Base-by-base conservation (phyloP, 176 grass and related monocot species). In the Musa acuminata region DNA sequence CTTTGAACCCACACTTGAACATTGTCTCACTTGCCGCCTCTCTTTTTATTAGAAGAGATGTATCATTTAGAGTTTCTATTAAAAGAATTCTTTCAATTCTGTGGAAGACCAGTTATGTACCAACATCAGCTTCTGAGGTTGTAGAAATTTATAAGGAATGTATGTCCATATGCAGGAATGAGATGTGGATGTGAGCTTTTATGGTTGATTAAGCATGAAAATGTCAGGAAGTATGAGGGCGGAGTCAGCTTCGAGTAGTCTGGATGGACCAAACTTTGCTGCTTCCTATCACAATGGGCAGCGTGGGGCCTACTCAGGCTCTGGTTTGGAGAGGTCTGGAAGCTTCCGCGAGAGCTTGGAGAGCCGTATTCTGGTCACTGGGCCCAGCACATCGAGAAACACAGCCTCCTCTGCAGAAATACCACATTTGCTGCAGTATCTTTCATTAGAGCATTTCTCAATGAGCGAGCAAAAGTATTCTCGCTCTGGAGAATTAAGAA, bases 401-500 rank as follows among this genome's bases (percentile, higher is more conserved):
- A 17, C 52, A 51, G 60, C 74, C 51, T 75, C 73, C 4, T 21
- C 71, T 13, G 11, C 51, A 52, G 91, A 93, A 51, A 60, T 75
- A 3, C 77, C 80, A 49, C 20, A 82, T 59, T 65, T 87, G 55
- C 23, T 78, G 6, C 87, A 86, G 75, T 89, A 89, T 82, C 78
- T 89, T 62, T 79, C 76, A 14, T 78, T 89, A 51, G 92, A 89
- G 71, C 51, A 71, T 13, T 72, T 89, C 24, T 59, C 78, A 43
- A 52, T 78, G 73, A 69, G 84, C 21, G 89, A 82, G 51, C 75
- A 80, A 29, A 91, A 80, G 80, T 86, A 84, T 74, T 84, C 75
- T 80, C 87, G 82, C 78, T 78, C 67, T 57, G 80, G 60, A 65
- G 92, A 96, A 67, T 78, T 96, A 51, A 67, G 81, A 76, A 74